Percentiles rank a stretch among this genome's conserved stretches.
Evolutionary conservation across 306 rosid species (phyloP).

Genomic region (Prunus mira): DNA sequence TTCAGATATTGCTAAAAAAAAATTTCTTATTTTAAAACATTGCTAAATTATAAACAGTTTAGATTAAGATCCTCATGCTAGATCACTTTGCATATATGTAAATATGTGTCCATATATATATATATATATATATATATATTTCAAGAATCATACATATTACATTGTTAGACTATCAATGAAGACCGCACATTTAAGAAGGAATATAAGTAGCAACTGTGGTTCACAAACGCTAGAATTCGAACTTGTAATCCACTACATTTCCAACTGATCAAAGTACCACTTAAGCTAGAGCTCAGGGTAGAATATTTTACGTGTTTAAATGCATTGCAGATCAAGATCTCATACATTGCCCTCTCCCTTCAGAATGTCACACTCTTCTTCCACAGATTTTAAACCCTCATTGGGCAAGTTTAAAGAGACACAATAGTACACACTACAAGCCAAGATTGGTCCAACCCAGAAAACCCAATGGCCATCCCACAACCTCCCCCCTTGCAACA

Average conservation of each 20-base stretch:
- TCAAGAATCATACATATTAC: too few species aligned
- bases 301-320: background rate
- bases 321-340: background rate
- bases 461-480: slow-evolving; percentile 89
- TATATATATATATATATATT: too few species aligned
- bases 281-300: background rate
- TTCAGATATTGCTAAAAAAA: too few species aligned
- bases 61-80: too few species aligned
- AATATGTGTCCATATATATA: too few species aligned
- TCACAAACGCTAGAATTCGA: too few species aligned
- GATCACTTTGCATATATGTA: too few species aligned
- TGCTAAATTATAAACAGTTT: too few species aligned
- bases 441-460: slow-evolving; percentile 72
- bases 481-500: slow-evolving; percentile 44
- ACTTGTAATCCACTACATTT: background rate
- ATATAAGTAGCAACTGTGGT: too few species aligned
- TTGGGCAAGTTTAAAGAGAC: slow-evolving; percentile 48
- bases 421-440: slow-evolving; percentile 46
- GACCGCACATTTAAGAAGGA: too few species aligned
- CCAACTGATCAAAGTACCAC: background rate
- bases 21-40: too few species aligned
- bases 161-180: too few species aligned
- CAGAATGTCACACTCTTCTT: slow-evolving; percentile 33
- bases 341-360: slow-evolving; percentile 4
- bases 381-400: slow-evolving; percentile 23